Conservation (phyloP, 169 alveolate genomes). For the Cryptosporidium sp. region DNA sequence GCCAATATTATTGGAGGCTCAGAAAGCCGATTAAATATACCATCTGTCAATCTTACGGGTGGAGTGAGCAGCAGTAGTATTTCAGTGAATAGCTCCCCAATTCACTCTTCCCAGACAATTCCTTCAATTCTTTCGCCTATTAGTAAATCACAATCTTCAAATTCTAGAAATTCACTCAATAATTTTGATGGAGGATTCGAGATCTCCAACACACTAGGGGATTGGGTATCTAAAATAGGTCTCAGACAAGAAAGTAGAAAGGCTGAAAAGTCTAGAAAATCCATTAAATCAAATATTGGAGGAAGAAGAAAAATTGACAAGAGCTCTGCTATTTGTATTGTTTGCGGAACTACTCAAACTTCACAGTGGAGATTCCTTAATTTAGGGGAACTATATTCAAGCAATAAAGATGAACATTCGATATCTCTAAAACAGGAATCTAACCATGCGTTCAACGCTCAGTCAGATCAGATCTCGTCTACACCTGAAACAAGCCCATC, state of each 20-base stretch:
- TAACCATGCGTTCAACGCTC: neutral
- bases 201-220: constrained; percentile 13
- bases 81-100: constrained; percentile 24
- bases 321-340: constrained; percentile 63
- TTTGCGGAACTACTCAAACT: constrained; percentile 73
- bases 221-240: constrained; percentile 29
- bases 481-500: neutral
- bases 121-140: constrained; percentile 70
- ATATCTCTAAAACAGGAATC: neutral
- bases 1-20: neutral
- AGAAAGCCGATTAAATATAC: neutral
- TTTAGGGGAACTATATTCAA: neutral
- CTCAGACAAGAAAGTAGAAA: constrained; percentile 13
- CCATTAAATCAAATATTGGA: constrained; percentile 32
- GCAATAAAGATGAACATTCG: constrained; percentile 22
- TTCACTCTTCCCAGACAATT: constrained; percentile 52
- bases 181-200: constrained; percentile 7
- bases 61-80: neutral
- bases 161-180: neutral
- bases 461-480: neutral
- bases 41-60: neutral
- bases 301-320: constrained; percentile 74
- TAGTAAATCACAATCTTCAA: constrained; percentile 4
- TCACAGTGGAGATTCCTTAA: constrained; percentile 73
- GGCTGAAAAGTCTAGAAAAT: constrained; percentile 16